Evolutionary conservation across 805 yeast genomes (phyloP), one percentile per base, ranked within the genome.

Genomic region (Ogataea dorogensis): DNA sequence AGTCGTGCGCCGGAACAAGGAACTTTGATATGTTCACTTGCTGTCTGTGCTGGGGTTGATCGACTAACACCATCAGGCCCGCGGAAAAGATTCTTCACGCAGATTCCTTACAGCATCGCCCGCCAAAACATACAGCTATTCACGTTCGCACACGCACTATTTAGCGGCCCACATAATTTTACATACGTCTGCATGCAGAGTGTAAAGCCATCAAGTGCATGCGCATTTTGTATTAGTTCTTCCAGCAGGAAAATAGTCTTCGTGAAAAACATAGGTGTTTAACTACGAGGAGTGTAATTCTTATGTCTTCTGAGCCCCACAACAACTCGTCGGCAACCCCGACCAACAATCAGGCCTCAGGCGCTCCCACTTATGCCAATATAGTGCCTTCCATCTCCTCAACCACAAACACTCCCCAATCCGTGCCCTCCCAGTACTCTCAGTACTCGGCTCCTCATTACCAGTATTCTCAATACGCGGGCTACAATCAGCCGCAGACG

Each of bases 381-480:
- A 28, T 38, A 17, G 29, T 47, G 15, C 51, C 51, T 10, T 28
- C 49, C 7, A 32, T 43, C 28, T 36, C 49, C 11, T 34, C 48
- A 7, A 34, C 40, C n/a, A 14, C 31, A 7, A 36, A 30, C 12
- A 28, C 48, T 9, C 22, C 45, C 6, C 37, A 34, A 14, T 16
- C 45, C 9, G 40, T 35, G 20, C 40, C 49, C 14, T 42, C 44
- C 11, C 52, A 44, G 31, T 46, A 46, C 23, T 30, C 40, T 36
- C 51, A 43, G 32, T 47, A 47, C 35, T 33, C 52, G 11, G 42
- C 42, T 22, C 52, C 52, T 13, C 52, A 44, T 30, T 47, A 47
- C 32, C 52, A 47, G 34, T 47, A 47, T 29, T 35, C 44, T 26
- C 36, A 43, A 13, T 44, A 32, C 38, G 21, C 49, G 2, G 47